A percentile compares a stretch with the other conserved stretches of the same genome.
phyloP scores from a whole-genome alignment of 2,329 filamentous ascomycete species.

The Xylariaceae sp. region DNA sequence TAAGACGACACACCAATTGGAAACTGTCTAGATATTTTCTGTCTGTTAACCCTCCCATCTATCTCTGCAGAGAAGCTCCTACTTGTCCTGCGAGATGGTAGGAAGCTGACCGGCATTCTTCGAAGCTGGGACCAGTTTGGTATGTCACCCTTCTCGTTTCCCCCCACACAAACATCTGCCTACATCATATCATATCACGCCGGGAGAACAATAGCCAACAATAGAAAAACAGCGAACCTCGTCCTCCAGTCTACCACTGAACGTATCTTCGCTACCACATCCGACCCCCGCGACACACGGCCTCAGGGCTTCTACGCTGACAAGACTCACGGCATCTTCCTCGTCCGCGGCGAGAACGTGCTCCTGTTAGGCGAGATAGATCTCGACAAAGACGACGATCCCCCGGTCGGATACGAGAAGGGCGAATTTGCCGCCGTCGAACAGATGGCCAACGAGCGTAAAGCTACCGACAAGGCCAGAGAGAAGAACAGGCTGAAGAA shows the following conservation, averaged over 20 bases:
- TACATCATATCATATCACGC: not conserved
- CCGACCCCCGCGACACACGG: conserved; percentile 31
- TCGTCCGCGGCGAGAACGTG: conserved; percentile 96
- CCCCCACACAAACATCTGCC: not conserved
- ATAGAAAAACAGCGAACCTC: conserved; percentile 67
- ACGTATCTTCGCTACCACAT: conserved; percentile 62
- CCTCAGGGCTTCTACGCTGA: conserved; percentile 69
- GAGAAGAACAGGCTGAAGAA: conserved; percentile 72
- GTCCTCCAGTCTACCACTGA: conserved; percentile 92
- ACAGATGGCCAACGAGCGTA: conserved; percentile 68
- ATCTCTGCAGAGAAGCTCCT: conserved; percentile 98
- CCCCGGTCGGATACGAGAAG: conserved; percentile 62
- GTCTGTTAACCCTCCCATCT: conserved; percentile 26
- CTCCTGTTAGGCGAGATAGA: conserved; percentile 93
- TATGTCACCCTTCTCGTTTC: conserved; percentile 38
- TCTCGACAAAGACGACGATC: conserved; percentile 89
- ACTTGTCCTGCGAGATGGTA: conserved; percentile 84
- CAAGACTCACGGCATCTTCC: conserved; percentile 78
- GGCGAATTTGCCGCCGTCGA: conserved; percentile 68
- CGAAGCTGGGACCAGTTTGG: conserved; percentile 98
- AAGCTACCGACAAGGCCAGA: conserved; percentile 61
- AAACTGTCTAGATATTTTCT: conserved; percentile 1
- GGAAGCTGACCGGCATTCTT: conserved; percentile 88
- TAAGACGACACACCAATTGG: conserved; percentile 51
- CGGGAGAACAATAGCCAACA: too few species aligned